Base-by-base conservation (phyloP, 148 eudicot genomes). In the Spergularia bocconei region DNA sequence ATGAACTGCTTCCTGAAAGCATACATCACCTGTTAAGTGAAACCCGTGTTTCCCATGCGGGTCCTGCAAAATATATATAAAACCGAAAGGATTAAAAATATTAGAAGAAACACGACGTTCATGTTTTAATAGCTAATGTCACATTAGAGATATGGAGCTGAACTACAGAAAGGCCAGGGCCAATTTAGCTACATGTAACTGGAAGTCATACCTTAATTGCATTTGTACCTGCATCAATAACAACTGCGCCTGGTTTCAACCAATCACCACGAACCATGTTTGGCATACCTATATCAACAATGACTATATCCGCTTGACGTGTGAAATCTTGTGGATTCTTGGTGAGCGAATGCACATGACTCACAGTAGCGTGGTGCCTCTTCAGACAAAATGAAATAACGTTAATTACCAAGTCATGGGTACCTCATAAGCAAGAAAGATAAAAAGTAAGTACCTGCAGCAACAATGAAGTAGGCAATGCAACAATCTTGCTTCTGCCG, bases 351-450 rank as follows among this genome's bases (percentile, higher is more conserved):
- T 87, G 85, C 48, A 87, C 78, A 20, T 84, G 77, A 70, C 83
- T 85, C 67, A 87, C 91, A 7, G 88, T 85, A 53, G 91, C 86
- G 25, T 79, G 77, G 75, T 87, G 83, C 71, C 87, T 87, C 88
- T 87, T 87, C 80, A 64, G 53, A 20, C 39, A 71, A 71, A 51
- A 75, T 25, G 14, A 78, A 61, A 13, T 25, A 82, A 58, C 33
- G 68, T 66, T 36, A 61, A 17, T 69, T 19, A 63, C 39, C 6
- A 62, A 63, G 33, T 16, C 48, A 4, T 8, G 36, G 41, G 4
- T 29, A 29, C 33, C 33, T 29, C 1, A 54, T 41, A 53, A 29
- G 33, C 13, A 54, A 62, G 67, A 77, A 39, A 36, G 19, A 52
- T 2, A 39, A 25, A 74, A 25, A 56, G n/a, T 29, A 68, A 50